Base-by-base conservation (phyloP, 2,329 filamentous ascomycete species). In the Penicillium sp. region DNA sequence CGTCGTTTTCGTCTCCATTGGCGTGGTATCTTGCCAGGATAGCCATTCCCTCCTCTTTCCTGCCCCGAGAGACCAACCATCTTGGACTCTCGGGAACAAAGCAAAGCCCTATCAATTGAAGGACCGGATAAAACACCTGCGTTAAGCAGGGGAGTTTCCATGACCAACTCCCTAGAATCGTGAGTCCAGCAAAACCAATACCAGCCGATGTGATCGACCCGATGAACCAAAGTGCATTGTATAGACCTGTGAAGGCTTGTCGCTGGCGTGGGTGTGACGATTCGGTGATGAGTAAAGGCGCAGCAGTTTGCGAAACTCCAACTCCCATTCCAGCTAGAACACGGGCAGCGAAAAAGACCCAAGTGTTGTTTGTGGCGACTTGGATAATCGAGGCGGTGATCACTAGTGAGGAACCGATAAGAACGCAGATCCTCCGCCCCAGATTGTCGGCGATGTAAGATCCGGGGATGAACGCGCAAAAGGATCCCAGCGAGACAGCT, bases 51-150 rank as follows among this genome's bases (percentile, higher is more conserved):
- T 86, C 78, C 23, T 86, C 83, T 13, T 81, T 77, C 8, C 82
- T 80, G 58, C 84, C 81, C 55, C 84, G 81, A 43, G 82, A 81
- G 54, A 85, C 83, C 23, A 87, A 75, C 84, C 84, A 88, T 56
- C 86, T 74, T 2, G 86, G 86, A 3, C 82, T 86, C 65, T 88
- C 86, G 0, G 86, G 86, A 1, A 87, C 74, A 62, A 86, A 79
- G 56, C 79, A 84, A 4, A 81, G 76, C 23, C 79, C 72, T 31
- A 78, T 37, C 45, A 82, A 73, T 48, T 86, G 82, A 7, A 86
- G 66, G 4, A 69, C 62, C 23, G 75, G 76, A 42, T 79, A 75
- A 1, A 77, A 74, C 10, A 77, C 73, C 65, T 85, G 83, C 13
- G 84, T 71, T 62, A 84, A 73, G n/a, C 85, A 80, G 0, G 86